Base-by-base conservation (phyloP, 1,284 basidiomycete genomes). In the Puccinia triticina region DNA sequence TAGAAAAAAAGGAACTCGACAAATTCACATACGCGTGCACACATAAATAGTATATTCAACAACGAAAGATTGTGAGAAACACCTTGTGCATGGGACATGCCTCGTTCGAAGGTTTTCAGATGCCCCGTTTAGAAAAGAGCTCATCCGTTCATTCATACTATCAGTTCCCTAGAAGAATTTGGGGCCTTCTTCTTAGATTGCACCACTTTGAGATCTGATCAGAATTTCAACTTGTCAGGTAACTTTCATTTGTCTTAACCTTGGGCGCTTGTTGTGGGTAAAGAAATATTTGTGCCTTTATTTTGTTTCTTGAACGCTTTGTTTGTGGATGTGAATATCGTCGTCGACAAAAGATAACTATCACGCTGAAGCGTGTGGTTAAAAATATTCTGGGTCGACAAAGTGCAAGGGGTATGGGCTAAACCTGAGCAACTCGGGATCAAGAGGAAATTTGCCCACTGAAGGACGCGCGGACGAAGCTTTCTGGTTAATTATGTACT, bases 401-500 rank as follows among this genome's bases (percentile, higher is more conserved):
- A n/a, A 57, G 23, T 29, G 55, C 26, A n/a, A 57, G 55, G 26
- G 55, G 50, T 53, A 16, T 53, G 50, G 23, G 50, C 14, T 53
- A 16, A 16, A 53, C 23, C 23, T n/a, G 14, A 16, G 5, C 23
- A 53, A 53, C 50, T 18, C n/a, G 8, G 23, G 55, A 57, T 57
- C 5, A 29, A 26, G 55, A 26, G 7, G 55, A 57, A 57, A 5
- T 57, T 57, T 57, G n/a, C 55, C 21, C 55, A 57, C 55, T 57
- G n/a, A 7, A 34, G 5, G 7, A n/a, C 59, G 59, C 59, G 29
- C n/a, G 59, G 59, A 34, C 59, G 29, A 61, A 61, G 29, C 26
- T 61, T 61, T 46, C 43, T 46, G 66, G 66, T 26, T 8, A 48
- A 69, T 48, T 69, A n/a, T n/a, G n/a, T n/a, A 48, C 43, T 21